Evolutionary conservation across 208 protist species (phyloP).

Genomic region (Leishmania tropica): DNA sequence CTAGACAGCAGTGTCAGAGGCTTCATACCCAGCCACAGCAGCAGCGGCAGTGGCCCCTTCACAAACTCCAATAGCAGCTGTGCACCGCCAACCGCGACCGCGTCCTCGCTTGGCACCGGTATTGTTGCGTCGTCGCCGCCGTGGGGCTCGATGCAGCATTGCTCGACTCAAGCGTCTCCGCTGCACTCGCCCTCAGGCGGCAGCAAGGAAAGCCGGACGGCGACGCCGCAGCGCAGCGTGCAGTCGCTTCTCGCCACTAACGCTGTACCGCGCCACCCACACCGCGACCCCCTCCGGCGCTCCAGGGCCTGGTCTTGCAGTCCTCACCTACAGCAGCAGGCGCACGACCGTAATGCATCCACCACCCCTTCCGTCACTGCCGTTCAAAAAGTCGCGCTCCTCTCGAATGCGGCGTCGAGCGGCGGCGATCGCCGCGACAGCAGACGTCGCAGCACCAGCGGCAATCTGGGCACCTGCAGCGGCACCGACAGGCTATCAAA

Average conservation of each 20-base stretch:
- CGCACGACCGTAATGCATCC: not conserved
- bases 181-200: slow-evolving; percentile 4
- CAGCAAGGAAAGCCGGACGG: slow-evolving; percentile 14
- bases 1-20: not conserved
- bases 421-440: not conserved
- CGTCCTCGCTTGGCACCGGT: slow-evolving; percentile 2
- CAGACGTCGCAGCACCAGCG: not conserved
- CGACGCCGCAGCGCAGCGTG: not conserved
- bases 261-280: not conserved
- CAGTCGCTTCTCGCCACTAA: not conserved
- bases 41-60: slow-evolving; percentile 2
- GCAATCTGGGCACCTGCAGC: not conserved
- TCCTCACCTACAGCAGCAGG: not conserved
- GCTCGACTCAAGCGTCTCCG: not conserved
- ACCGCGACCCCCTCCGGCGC: not conserved
- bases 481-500: not conserved
- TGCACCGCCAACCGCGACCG: not conserved
- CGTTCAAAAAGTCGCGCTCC: not conserved
- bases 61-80: not conserved
- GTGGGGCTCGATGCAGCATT: not conserved
- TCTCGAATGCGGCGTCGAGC: not conserved
- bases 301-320: not conserved
- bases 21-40: not conserved
- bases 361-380: not conserved
- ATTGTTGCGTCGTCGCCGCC: not conserved